phyloP scores from a whole-genome alignment of 306 rosid species.

The Cyamopsis tetragonoloba region DNA sequence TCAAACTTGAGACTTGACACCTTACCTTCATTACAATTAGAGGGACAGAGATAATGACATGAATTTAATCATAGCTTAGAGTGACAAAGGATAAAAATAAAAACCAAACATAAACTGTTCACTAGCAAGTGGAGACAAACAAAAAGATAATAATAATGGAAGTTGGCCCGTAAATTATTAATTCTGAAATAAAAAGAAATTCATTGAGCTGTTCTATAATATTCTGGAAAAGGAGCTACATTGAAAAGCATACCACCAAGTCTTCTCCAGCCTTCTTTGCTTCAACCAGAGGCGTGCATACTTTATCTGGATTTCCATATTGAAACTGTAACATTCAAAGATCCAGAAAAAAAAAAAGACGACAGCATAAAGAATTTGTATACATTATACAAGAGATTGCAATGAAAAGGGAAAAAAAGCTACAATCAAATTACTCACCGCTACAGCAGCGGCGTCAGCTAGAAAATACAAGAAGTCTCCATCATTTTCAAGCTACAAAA shows the following conservation, averaged over 20 bases:
- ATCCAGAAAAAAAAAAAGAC: slow-evolving; percentile 2
- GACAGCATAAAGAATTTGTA: slow-evolving; percentile 3
- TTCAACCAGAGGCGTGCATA: slow-evolving; percentile 74
- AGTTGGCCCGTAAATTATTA: too few species aligned
- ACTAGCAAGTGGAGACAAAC: neutral
- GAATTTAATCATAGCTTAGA: too few species aligned
- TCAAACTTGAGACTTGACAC: neutral
- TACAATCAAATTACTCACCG: slow-evolving; percentile 43
- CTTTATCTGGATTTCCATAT: slow-evolving; percentile 89
- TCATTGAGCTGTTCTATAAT: slow-evolving; percentile 12
- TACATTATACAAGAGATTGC: neutral
- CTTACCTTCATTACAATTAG: neutral
- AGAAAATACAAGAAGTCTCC: slow-evolving; percentile 85
- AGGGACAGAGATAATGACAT: too few species aligned
- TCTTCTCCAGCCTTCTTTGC: slow-evolving; percentile 75
- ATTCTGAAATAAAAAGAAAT: neutral
- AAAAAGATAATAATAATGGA: too few species aligned
- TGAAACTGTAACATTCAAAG: slow-evolving; percentile 69
- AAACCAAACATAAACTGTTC: neutral
- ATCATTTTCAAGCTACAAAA: slow-evolving; percentile 74
- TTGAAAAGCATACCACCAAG: slow-evolving; percentile 70
- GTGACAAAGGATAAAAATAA: too few species aligned
- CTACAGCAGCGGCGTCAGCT: slow-evolving; percentile 82
- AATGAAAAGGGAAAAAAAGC: neutral
- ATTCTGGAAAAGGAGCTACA: slow-evolving; percentile 16